phyloP scores from a whole-genome alignment of 2,329 filamentous ascomycete genomes.

The Macrophomina pseudophaseolina region DNA sequence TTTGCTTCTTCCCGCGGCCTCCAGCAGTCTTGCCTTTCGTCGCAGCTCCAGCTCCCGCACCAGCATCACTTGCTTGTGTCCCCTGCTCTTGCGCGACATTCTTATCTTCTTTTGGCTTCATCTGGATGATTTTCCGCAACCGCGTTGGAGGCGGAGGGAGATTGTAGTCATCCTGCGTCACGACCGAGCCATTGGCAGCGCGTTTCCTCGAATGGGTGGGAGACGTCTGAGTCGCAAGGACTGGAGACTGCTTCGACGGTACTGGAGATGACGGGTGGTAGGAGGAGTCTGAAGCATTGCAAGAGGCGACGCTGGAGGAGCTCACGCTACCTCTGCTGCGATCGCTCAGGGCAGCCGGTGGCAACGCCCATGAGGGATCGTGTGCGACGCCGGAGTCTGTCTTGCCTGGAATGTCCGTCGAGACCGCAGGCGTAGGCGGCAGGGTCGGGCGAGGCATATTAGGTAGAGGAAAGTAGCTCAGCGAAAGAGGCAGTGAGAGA shows the following conservation, averaged over 20 bases:
- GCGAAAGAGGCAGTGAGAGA: not conserved
- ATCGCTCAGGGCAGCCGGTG: constrained; percentile 70
- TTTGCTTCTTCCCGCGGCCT: constrained; percentile 69
- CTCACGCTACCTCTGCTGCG: constrained; percentile 54
- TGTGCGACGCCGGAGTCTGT: constrained; percentile 15
- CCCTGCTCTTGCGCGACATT: constrained; percentile 31
- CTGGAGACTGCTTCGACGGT: not conserved
- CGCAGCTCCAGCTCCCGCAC: constrained; percentile 30
- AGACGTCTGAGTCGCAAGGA: constrained; percentile 33
- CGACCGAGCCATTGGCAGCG: constrained; percentile 32
- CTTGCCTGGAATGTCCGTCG: constrained; percentile 77
- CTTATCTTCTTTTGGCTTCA: constrained; percentile 69
- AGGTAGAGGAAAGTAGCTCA: not conserved
- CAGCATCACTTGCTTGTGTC: not conserved
- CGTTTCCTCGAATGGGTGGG: constrained; percentile 34
- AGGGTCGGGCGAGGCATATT: constrained; percentile 69
- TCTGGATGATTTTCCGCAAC: constrained; percentile 95
- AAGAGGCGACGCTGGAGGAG: constrained; percentile 50
- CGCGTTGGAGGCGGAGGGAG: constrained; percentile 91
- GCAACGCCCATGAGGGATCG: constrained; percentile 39
- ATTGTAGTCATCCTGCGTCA: constrained; percentile 70
- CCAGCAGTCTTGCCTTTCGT: constrained; percentile 19
- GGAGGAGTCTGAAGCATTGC: constrained; percentile 57
- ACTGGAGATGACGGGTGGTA: constrained; percentile 54
- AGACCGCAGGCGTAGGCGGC: constrained; percentile 79